Evolutionary conservation across 2,329 filamentous ascomycete genomes (phyloP), one percentile per base, ranked within the genome.

Genomic region (Penicillium sp.): DNA sequence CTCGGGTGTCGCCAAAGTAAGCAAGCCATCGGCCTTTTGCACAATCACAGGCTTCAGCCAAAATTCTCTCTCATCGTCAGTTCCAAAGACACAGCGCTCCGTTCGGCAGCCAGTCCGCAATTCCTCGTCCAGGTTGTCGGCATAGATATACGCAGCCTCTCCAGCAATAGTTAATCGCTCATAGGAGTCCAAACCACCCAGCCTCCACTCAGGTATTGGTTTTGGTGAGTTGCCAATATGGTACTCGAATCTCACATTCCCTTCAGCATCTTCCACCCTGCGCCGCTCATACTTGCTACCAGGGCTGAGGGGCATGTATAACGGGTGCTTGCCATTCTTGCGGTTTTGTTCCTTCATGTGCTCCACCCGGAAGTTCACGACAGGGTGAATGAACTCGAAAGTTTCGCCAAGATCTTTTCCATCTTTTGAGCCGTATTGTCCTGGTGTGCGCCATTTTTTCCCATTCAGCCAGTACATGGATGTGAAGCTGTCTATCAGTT

Each of bases 301-400:
- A 23, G 56, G 39, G 16, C 53, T 39, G 45, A 61, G 39, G 1
- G 63, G 63, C 19, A 44, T 57, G 44, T 65, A 65, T 16, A 50
- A 14, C 0, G 23, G 21, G 9, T 21, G 33, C 33, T 56, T 55
- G n/a, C 35, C 14, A 25, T 52, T 47, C 6, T 54, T 21, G 10
- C 48, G n/a, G 46, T 58, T 35, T 21, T 49, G 29, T 0, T 29
- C 31, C 39, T 61, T 52, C 42, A 59, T 53, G 21, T 55, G 51
- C 35, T 60, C 48, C 14, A 54, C 29, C 37, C 63, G 52, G 46
- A 55, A 64, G 29, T 64, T 59, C 3, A 66, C 63, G 7, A 66
- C 62, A 2, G 63, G 63, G 39, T 66, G 63, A 9, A 66, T 52
- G 25, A 43, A 64, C 37, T 66, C 63, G 33, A 54, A 62, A 0